Percentiles rank a stretch among this genome's conserved stretches.
Conservation (phyloP, 169 alveolate genomes). For the Plasmodium yoelii region DNA sequence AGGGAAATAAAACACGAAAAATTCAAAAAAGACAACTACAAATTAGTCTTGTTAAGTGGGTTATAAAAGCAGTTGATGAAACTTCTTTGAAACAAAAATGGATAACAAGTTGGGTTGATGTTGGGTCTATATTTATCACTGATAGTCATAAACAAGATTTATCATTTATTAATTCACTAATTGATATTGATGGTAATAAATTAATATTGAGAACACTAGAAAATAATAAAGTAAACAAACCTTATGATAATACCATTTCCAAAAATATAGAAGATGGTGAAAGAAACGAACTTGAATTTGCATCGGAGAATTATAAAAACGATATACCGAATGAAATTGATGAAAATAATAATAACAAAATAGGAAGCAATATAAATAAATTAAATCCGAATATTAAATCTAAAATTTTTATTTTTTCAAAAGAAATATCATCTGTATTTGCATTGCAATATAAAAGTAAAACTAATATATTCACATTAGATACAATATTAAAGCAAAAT, state of each 20-base stretch:
- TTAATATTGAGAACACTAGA: slow-evolving; percentile 39
- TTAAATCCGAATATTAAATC: slow-evolving; percentile 39
- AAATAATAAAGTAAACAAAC: slow-evolving; percentile 42
- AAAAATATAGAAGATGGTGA: slow-evolving; percentile 25
- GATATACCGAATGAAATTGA: not conserved
- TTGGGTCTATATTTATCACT: slow-evolving; percentile 69
- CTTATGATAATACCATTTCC: slow-evolving; percentile 3
- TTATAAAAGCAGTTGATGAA: slow-evolving; percentile 72
- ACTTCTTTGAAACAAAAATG: slow-evolving; percentile 55
- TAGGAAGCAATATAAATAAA: slow-evolving; percentile 2
- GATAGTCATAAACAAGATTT: slow-evolving; percentile 25
- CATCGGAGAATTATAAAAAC: not conserved
- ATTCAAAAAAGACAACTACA: slow-evolving; percentile 40
- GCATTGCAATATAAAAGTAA: slow-evolving; percentile 42
- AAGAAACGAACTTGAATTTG: not conserved
- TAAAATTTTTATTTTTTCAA: slow-evolving; percentile 68
- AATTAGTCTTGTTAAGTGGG: slow-evolving; percentile 68
- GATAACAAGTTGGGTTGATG: slow-evolving; percentile 73
- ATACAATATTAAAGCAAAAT: slow-evolving; percentile 54
- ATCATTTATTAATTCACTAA: slow-evolving; percentile 55
- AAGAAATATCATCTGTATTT: slow-evolving; percentile 59
- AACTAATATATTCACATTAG: slow-evolving; percentile 52
- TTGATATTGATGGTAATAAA: slow-evolving; percentile 62
- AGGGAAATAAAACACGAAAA: slow-evolving; percentile 1
- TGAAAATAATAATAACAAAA: not conserved